phyloP scores from a whole-genome alignment of 2,329 filamentous ascomycete species.

The Apiospora kogelbergensis region DNA sequence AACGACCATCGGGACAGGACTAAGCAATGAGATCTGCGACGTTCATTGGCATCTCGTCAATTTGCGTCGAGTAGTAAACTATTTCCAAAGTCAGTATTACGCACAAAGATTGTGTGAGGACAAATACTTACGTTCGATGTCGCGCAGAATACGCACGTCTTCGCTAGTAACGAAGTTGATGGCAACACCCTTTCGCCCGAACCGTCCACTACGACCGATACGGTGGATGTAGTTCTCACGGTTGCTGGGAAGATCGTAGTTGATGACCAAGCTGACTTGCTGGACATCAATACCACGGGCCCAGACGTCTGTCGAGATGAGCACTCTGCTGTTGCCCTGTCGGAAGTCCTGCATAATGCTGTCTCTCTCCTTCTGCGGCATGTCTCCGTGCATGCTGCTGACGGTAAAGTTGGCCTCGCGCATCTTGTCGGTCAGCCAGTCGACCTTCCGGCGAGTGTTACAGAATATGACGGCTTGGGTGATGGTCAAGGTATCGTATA shows the following conservation, averaged over 20 bases:
- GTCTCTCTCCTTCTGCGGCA: conserved; percentile 98
- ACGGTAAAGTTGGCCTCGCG: conserved; percentile 99
- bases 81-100: conserved; percentile 12
- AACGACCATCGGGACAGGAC: conserved; percentile 13
- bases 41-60: conserved; percentile 99
- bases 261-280: conserved; percentile 95
- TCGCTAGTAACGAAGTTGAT: conserved; percentile 99
- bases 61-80: conserved; percentile 96
- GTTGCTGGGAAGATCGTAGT: conserved; percentile 97
- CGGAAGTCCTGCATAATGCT: conserved; percentile 97
- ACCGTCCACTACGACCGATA: conserved; percentile 99
- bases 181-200: conserved; percentile 98
- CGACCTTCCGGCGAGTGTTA: conserved; percentile 99
- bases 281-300: conserved; percentile 90
- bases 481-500: conserved; percentile 88
- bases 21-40: conserved; percentile 63
- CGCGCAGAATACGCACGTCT: conserved; percentile 93
- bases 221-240: conserved; percentile 99
- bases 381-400: conserved; percentile 97
- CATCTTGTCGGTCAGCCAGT: conserved; percentile 96
- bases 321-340: conserved; percentile 89
- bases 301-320: conserved; percentile 95
- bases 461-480: conserved; percentile 97
- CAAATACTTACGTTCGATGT: conserved; percentile 78
- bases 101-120: background rate